Percentiles rank a stretch among this genome's conserved stretches.
These are phyloP conservation scores for Talinum fruticosum DNA, from an alignment of 148 eudicot species.

Conservation along the genomic window DNA sequence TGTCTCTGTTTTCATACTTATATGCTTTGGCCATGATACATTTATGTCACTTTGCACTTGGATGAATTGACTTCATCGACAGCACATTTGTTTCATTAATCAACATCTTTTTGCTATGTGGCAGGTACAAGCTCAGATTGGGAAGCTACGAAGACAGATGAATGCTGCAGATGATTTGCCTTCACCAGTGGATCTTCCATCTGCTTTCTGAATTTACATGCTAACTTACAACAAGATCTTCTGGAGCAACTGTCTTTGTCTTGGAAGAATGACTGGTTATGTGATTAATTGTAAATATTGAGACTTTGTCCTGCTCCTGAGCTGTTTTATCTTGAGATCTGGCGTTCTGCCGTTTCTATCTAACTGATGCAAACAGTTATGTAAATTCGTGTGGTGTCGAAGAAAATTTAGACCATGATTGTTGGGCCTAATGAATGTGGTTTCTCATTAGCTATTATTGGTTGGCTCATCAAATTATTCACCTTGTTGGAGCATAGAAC, in stretches of 20 bases:
- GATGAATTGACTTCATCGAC: not conserved
- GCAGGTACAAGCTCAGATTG: constrained; percentile 76
- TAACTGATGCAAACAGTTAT: constrained; percentile 8
- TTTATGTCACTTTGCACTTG: not conserved
- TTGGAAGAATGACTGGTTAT: constrained; percentile 10
- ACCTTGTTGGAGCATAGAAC: not conserved
- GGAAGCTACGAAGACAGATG: constrained; percentile 60
- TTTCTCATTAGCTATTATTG: not conserved
- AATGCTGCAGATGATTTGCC: constrained; percentile 48
- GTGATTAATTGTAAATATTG: constrained; percentile 11
- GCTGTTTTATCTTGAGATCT: constrained; percentile 8
- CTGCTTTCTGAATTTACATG: constrained; percentile 32
- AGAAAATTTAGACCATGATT: not conserved
- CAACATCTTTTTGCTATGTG: constrained; percentile 14
- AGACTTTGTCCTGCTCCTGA: not conserved
- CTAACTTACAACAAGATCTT: constrained; percentile 3
- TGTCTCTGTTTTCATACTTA: not conserved
- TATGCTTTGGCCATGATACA: not conserved
- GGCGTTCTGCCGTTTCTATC: not conserved
- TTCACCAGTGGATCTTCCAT: constrained; percentile 35
- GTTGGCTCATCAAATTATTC: not conserved
- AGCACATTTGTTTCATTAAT: not conserved
- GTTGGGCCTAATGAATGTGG: not conserved
- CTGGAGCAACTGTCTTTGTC: not conserved
- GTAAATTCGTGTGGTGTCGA: constrained; percentile 6